A percentile compares a stretch with the other conserved stretches of the same genome.
These are phyloP conservation scores for Hypoxylon perforatum DNA, from an alignment of 495 filamentous ascomycete genomes.

Conservation along the genomic window DNA sequence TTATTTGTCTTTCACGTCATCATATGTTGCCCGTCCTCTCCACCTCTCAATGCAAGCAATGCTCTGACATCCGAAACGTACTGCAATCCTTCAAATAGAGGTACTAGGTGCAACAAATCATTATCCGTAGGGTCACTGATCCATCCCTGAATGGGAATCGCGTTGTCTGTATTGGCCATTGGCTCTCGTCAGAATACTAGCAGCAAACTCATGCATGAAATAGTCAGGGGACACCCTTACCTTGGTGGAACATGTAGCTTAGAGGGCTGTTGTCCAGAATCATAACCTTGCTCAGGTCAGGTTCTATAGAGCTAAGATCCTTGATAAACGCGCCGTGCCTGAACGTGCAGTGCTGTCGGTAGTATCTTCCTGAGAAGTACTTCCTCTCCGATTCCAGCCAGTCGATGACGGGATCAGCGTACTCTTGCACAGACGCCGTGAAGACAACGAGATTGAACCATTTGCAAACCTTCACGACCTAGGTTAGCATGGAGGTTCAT, in stretches of 20 bases:
- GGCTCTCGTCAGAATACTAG: slow-evolving; percentile 25
- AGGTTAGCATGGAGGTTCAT: slow-evolving; percentile 17
- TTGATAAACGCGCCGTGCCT: slow-evolving; percentile 97
- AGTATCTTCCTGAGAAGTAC: slow-evolving; percentile 91
- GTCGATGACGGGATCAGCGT: slow-evolving; percentile 98
- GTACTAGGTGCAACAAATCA: slow-evolving; percentile 89
- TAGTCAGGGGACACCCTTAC: slow-evolving; percentile 59
- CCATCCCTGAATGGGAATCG: slow-evolving; percentile 93
- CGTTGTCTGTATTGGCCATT: slow-evolving; percentile 74
- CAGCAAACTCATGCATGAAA: slow-evolving; percentile 15
- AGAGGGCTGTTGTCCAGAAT: slow-evolving; percentile 98
- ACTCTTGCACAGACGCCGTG: slow-evolving; percentile 97
- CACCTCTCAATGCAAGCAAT: slow-evolving; percentile 84
- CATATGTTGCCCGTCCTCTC: slow-evolving; percentile 73
- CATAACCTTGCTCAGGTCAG: slow-evolving; percentile 96
- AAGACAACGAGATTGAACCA: slow-evolving; percentile 99
- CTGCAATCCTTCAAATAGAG: slow-evolving; percentile 93
- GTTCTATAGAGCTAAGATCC: slow-evolving; percentile 94
- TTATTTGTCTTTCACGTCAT: slow-evolving; percentile 43
- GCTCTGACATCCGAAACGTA: slow-evolving; percentile 96
- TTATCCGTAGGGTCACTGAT: slow-evolving; percentile 91
- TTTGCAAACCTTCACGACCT: slow-evolving; percentile 73
- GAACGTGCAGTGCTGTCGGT: slow-evolving; percentile 95
- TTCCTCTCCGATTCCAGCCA: slow-evolving; percentile 97
- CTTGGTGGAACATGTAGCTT: slow-evolving; percentile 99